Base-by-base conservation (phyloP, 163 green algal species). In the Chlorella variabilis region DNA sequence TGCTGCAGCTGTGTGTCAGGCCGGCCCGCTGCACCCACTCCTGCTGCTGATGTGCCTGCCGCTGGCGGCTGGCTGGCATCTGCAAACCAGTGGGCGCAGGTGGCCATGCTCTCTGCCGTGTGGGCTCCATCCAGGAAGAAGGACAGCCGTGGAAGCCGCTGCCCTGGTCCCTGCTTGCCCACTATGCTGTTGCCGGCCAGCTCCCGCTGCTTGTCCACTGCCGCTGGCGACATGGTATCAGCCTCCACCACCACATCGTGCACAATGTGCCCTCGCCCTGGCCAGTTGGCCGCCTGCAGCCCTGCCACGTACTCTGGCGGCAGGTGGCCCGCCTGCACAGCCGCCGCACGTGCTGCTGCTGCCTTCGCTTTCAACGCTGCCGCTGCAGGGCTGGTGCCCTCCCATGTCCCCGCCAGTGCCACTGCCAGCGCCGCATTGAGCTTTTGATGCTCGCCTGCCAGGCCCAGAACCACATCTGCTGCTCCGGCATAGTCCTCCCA, bases 41-140 rank as follows among this genome's bases (percentile, higher is more conserved):
- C 31, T 34, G 45, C 45, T 25, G 29, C 71, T 21, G 21, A 29
- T 17, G 62, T n/a, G 17, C 29, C n/a, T 7, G 29, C 45, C 36
- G 41, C 77, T 48, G 66, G 29, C n/a, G n/a, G 39, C 11, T 31
- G 63, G 38, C 59, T 31, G 2, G 82, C 85, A 4, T 87, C 81
- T 20, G 87, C 87, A 90, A 98, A 99, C 97, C 97, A 99, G 8
- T 91, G 67, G 0, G 83, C 96, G 83, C 96, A 99, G 13, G 89
- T 89, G 3, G 80, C 87, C 91, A 98, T 96, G 90, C 93, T 98
- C 83, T 99, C 97, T 2, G 91, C 86, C 11, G 97, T 99, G 87
- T 99, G 97, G 7, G 97, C 97, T 17, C 97, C 97, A 84, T 99
- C 97, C 34, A 99, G 87, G 83, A 90, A 99, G 77, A 98, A 97